Percentiles rank a stretch among this genome's conserved stretches.
These are phyloP conservation scores for Flaveria robusta DNA, from an alignment of 129 eudicot genomes.

Conservation along the genomic window DNA sequence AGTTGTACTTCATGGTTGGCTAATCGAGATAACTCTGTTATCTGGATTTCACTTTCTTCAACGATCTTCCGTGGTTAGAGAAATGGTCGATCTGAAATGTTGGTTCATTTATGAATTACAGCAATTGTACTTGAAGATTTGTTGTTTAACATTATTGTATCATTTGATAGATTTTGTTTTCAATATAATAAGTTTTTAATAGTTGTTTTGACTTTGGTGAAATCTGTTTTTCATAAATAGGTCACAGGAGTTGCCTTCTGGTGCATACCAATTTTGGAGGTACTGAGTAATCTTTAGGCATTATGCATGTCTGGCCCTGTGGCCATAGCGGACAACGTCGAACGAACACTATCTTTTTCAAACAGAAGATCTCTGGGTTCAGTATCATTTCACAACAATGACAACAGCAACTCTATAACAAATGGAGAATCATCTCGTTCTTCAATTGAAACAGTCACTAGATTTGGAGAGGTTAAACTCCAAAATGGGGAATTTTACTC, in stretches of 20 bases:
- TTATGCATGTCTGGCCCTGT: slow-evolving; percentile 94
- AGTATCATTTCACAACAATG: slow-evolving; percentile 35
- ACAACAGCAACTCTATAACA: slow-evolving; percentile 24
- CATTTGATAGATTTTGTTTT: not conserved
- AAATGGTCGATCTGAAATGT: not conserved
- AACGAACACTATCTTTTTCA: slow-evolving; percentile 47
- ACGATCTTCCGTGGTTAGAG: not conserved
- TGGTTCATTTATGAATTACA: not conserved
- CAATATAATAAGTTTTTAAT: slow-evolving; percentile 9
- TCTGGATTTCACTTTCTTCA: not conserved
- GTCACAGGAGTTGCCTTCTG: not conserved
- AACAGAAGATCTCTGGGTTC: slow-evolving; percentile 62
- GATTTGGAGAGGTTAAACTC: slow-evolving; percentile 58
- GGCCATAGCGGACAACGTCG: slow-evolving; percentile 56
- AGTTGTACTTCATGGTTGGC: not conserved
- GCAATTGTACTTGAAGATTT: not conserved
- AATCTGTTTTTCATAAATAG: not conserved
- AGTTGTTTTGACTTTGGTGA: slow-evolving; percentile 1
- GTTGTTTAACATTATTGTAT: not conserved
- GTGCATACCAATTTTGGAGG: not conserved
- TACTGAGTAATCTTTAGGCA: slow-evolving; percentile 42
- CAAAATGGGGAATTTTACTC: slow-evolving; percentile 72
- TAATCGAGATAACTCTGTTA: not conserved
- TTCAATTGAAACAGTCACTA: slow-evolving; percentile 50
- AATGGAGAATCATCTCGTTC: slow-evolving; percentile 57